These are phyloP conservation scores for Aspergillus neotritici DNA, from an alignment of 2,329 filamentous ascomycete genomes.

Conservation along the genomic window DNA sequence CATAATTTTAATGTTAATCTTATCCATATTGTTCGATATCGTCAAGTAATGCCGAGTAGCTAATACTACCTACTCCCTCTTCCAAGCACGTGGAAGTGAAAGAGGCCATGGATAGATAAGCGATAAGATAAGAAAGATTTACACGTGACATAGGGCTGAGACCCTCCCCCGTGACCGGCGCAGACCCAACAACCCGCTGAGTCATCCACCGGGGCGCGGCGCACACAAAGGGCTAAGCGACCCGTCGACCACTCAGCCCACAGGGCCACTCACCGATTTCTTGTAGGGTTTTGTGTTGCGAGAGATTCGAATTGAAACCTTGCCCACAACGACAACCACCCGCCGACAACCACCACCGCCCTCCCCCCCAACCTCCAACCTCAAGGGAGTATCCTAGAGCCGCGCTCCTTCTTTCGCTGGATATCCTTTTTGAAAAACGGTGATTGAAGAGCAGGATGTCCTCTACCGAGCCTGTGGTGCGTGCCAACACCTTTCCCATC, in stretches of 20 bases:
- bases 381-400: slow-evolving; percentile 38
- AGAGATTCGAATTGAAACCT: slow-evolving; percentile 23
- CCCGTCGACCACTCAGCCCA: too few species aligned
- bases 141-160: slow-evolving; percentile 37
- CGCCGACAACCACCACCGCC: slow-evolving; percentile 41
- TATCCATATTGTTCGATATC: slow-evolving; percentile 2
- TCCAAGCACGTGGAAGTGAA: too few species aligned
- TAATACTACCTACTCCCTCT: too few species aligned
- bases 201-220: too few species aligned
- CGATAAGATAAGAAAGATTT: neutral
- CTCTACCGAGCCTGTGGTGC: slow-evolving; percentile 61
- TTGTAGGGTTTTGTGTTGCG: too few species aligned
- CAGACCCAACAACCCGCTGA: slow-evolving; percentile 23
- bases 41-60: neutral
- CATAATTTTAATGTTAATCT: slow-evolving; percentile 5
- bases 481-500: slow-evolving; percentile 29
- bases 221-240: neutral
- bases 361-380: too few species aligned
- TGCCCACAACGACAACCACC: slow-evolving; percentile 43
- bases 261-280: too few species aligned
- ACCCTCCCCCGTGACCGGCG: slow-evolving; percentile 30
- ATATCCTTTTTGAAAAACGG: slow-evolving; percentile 39
- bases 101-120: too few species aligned
- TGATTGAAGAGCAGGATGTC: slow-evolving; percentile 53
- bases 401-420: slow-evolving; percentile 37